A percentile compares a stretch with the other conserved stretches of the same genome.
phyloP scores from a whole-genome alignment of 306 rosid genomes.

The Trifolium subterraneum region DNA sequence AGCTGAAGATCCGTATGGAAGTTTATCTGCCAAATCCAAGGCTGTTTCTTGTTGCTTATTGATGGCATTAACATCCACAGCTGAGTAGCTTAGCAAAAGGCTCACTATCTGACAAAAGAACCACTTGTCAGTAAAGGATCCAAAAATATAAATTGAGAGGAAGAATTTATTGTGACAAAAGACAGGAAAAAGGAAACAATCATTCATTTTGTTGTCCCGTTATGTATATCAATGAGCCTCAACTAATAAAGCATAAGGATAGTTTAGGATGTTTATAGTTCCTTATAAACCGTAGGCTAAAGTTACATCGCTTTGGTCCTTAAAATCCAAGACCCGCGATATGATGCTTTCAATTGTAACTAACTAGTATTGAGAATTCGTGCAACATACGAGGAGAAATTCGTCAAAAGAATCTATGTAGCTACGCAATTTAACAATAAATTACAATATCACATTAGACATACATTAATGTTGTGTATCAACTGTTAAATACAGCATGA shows the following conservation, averaged over 20 bases:
- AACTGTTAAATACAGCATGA: background rate
- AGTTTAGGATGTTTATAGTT: background rate
- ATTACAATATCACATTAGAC: background rate
- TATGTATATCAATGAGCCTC: slow-evolving; percentile 8
- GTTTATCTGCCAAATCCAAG: slow-evolving; percentile 90
- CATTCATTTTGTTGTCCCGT: slow-evolving; percentile 10
- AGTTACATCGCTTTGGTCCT: slow-evolving; percentile 12
- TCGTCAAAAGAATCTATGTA: background rate
- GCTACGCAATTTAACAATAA: background rate
- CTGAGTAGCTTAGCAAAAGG: slow-evolving; percentile 62
- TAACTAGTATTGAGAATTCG: background rate
- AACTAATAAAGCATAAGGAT: slow-evolving; percentile 13
- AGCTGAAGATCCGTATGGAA: slow-evolving; percentile 73
- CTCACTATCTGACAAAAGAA: slow-evolving; percentile 67
- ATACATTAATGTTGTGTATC: background rate
- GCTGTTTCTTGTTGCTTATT: slow-evolving; percentile 83
- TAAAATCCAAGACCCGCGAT: background rate
- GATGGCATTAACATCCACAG: slow-evolving; percentile 75
- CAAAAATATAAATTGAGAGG: background rate
- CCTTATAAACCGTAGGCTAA: slow-evolving; percentile 17
- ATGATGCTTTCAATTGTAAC: slow-evolving; percentile 13
- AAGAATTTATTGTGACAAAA: slow-evolving; percentile 3
- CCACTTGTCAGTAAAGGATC: slow-evolving; percentile 28
- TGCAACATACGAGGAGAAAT: background rate
- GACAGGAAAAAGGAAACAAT: slow-evolving; percentile 10